Evolutionary conservation across 108 stramenopile genomes (phyloP).

Genomic region (Epithemia pelagica): DNA sequence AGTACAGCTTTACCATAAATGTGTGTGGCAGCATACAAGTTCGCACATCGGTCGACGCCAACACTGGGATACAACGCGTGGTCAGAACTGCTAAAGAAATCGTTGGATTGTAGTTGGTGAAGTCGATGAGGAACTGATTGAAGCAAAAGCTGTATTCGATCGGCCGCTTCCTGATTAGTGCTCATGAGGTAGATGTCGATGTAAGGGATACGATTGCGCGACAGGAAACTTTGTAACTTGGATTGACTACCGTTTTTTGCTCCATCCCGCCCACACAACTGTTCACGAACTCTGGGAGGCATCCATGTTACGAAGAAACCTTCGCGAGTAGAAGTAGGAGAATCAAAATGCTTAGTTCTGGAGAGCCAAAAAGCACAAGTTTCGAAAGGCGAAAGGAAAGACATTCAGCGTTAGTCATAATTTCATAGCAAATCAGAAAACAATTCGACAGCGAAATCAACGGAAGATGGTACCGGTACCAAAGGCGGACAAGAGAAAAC

Average conservation of each 20-base stretch:
- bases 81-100: conserved; percentile 48
- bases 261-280: too few species aligned
- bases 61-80: conserved; percentile 58
- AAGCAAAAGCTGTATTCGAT: conserved; percentile 26
- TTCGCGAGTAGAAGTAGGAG: conserved; percentile 8
- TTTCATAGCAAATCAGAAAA: too few species aligned
- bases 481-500: too few species aligned
- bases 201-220: conserved; percentile 2
- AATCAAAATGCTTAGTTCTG: conserved; percentile 16
- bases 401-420: too few species aligned
- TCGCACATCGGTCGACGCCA: conserved; percentile 65
- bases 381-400: conserved; percentile 10
- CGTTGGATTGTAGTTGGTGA: conserved; percentile 33
- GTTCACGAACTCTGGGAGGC: too few species aligned
- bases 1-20: conserved; percentile 35
- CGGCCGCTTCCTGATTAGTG: conserved; percentile 39
- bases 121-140: conserved; percentile 40
- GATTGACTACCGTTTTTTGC: background rate
- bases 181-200: conserved; percentile 47
- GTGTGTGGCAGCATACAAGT: conserved; percentile 36
- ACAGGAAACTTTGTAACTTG: background rate
- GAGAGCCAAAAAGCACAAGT: conserved; percentile 14
- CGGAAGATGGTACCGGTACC: too few species aligned
- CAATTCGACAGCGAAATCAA: too few species aligned
- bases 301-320: background rate